Base-by-base conservation (phyloP, 495 filamentous ascomycete genomes). In the Penicillium egyptiacum region DNA sequence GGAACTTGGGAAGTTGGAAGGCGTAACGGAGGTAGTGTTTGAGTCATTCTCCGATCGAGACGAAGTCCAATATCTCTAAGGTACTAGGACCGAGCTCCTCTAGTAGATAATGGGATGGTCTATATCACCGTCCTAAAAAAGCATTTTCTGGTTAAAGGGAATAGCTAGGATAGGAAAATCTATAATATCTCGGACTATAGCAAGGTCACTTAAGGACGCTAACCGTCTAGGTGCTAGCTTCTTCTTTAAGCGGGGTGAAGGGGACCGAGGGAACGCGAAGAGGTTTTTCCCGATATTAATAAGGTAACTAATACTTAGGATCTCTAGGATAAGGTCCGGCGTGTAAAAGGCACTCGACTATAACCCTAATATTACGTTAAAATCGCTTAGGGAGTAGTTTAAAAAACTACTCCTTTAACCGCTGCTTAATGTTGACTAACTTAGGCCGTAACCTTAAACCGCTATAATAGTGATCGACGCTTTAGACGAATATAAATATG, bases 211-310 rank as follows among this genome's bases (percentile, higher is more conserved):
- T 19, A 49, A 63, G 2, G 22, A 62, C 0, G 22, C 47, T 2
- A 41, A 57, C 0, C 26, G 35, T 7, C 63, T 77, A 11, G 72
- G 67, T 6, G 74, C 63, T 0, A 79, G 71, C 60, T 82, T 82
- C 64, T 81, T 85, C 68, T 85, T 84, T 63, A 79, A 77, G 40
- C 72, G 70, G 57, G 74, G 76, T 17, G 73, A 76, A 22, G 66
- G 68, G 1, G 75, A 82, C 50, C 66, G 70, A 45, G 72, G 68
- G 6, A 72, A 64, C 26, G 75, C 75, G 6, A 63, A 35, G 7
- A 69, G 63, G 22, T 64, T 83, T 55, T 73, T 84, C 44, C 61
- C 79, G 7, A 80, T 75, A 6, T 67, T 84, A 17, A 69, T 71
- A 19, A 35, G 40, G 43, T 75, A 84, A 53, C 61, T 84, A 7